Percentiles rank a stretch among this genome's conserved stretches.
Conservation (phyloP, 352 stramenopile genomes). For the Phytopythium cucurbitacearum region DNA sequence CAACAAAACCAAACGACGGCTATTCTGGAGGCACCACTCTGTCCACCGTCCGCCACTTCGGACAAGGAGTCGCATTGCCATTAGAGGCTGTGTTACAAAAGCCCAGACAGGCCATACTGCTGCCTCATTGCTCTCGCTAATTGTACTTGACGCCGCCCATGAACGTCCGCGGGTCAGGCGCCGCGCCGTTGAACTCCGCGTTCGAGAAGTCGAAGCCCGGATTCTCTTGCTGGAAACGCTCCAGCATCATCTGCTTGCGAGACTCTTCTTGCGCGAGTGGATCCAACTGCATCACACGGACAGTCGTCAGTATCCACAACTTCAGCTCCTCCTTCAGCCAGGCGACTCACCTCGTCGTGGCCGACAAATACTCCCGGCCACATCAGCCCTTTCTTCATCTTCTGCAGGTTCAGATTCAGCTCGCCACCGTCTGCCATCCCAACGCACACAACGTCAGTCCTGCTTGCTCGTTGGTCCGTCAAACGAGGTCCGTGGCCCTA, state of each 20-base stretch:
- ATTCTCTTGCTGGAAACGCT: constrained; percentile 98
- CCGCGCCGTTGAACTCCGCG: constrained; percentile 95
- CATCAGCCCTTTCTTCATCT: constrained; percentile 94
- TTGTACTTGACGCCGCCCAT: constrained; percentile 95
- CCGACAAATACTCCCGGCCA: constrained; percentile 90
- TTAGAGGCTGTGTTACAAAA: neutral
- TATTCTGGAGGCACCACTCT: no score
- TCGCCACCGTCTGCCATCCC: constrained; percentile 71
- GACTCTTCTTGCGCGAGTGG: constrained; percentile 90
- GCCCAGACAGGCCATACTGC: neutral
- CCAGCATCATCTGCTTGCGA: constrained; percentile 96
- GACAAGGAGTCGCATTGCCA: no score
- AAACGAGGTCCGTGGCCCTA: constrained; percentile 8
- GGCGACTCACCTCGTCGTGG: constrained; percentile 60
- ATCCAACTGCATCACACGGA: constrained; percentile 61
- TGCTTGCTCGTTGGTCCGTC: no score
- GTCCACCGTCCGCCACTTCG: no score
- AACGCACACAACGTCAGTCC: neutral
- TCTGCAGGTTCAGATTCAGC: constrained; percentile 92
- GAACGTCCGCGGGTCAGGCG: constrained; percentile 95
- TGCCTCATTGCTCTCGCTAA: constrained; percentile 12
- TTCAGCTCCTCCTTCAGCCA: neutral
- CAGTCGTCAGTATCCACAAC: neutral
- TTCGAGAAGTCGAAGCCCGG: constrained; percentile 98
- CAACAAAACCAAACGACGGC: no score